Base-by-base conservation (phyloP, 352 stramenopile genomes). In the Phytophthora gonapodyides region DNA sequence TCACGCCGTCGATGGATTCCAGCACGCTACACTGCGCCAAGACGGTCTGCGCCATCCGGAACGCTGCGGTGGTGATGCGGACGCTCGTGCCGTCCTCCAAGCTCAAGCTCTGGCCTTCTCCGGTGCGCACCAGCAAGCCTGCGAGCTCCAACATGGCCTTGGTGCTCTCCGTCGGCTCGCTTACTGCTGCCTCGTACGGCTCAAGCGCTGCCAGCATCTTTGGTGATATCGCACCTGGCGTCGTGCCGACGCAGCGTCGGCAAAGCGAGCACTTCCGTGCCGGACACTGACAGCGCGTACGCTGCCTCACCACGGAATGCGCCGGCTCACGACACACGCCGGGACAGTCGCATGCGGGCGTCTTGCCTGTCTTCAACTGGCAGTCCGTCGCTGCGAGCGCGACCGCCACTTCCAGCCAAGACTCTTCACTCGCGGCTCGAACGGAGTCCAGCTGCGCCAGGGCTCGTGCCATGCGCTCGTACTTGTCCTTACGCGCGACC, bases 401-500 rank as follows among this genome's bases (percentile, higher is more conserved):
- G 19, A 95, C 84, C 0, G 84, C 87, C 8, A 92, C 73, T 5
- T 90, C 78, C 33, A 95, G 64, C 83, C 86, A 96, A 10, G 84
- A 67, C 30, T 82, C 71, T 30, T 89, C 74, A 6, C 77, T 57
- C 11, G 57, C 61, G 11, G 82, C 82, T 38, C 88, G 83, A 19
- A 87, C 70, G 4, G 73, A 80, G 61, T 91, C 87, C 16, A 96
- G 64, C 38, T 89, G 63, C 16, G 62, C 46, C 11, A 96, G 67
- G 36, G 88, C 70, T 19, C 69, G 56, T 10, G 86, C 75, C 46
- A 87, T 88, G 21, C 83, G 80, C 63, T 95, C 87, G 52, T 93
- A 94, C 57, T 93, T 93, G 70, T 96, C 88, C 55, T 96, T 94
- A 27, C 84, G 81, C 7, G 77, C 77, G 11, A 96, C 84, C 86